Conservation (phyloP, 2,329 filamentous ascomycete genomes). For the Exophiala viscosa region DNA sequence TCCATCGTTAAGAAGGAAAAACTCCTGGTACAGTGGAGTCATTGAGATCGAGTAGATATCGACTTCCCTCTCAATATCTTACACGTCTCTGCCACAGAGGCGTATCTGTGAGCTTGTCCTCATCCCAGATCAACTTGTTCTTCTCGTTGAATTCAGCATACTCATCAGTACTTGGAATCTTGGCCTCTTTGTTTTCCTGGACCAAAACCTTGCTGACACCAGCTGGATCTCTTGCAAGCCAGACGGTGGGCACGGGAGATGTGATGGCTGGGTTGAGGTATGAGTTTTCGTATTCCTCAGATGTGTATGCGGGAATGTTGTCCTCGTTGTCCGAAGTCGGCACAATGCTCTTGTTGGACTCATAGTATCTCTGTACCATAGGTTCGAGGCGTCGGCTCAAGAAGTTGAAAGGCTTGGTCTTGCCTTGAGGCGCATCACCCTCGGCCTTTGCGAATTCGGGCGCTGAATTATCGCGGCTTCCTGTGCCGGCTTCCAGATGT, state of each 20-base stretch:
- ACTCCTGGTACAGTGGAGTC: not conserved
- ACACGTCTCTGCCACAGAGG: constrained; percentile 21
- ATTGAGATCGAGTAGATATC: not conserved
- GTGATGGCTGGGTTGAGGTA: constrained; percentile 70
- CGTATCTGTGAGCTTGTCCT: constrained; percentile 38
- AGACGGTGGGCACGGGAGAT: constrained; percentile 62
- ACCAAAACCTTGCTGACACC: constrained; percentile 75
- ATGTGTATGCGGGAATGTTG: constrained; percentile 68
- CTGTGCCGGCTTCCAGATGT: constrained; percentile 11
- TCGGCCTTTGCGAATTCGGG: constrained; percentile 26
- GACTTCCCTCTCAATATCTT: constrained; percentile 11
- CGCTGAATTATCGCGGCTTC: constrained; percentile 22
- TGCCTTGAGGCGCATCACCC: constrained; percentile 23
- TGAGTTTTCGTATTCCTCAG: constrained; percentile 60
- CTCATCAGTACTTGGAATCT: constrained; percentile 73
- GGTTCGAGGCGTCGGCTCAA: constrained; percentile 19
- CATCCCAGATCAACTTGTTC: constrained; percentile 61
- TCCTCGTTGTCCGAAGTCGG: constrained; percentile 50
- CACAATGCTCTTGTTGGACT: constrained; percentile 54
- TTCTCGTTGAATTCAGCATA: constrained; percentile 67
- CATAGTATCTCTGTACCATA: constrained; percentile 20
- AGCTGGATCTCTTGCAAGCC: constrained; percentile 73
- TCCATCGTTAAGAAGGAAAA: not conserved
- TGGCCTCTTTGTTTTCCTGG: constrained; percentile 62
- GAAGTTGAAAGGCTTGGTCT: constrained; percentile 27